Evolutionary conservation across 2,329 filamentous ascomycete genomes (phyloP).

Genomic region (Diplodia intermedia): DNA sequence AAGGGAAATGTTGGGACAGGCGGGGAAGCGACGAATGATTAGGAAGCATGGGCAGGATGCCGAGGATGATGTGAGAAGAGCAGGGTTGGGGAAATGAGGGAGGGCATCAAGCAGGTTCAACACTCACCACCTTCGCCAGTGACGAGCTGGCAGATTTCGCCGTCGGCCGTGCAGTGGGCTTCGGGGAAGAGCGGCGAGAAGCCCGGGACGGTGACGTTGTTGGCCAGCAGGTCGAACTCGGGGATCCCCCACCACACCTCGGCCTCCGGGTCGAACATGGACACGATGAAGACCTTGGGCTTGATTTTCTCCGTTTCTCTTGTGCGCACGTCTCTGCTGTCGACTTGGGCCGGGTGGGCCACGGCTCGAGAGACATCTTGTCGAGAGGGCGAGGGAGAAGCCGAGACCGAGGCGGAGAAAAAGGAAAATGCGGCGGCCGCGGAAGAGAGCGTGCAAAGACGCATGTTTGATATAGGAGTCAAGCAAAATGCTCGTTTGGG

Average conservation of each 20-base stretch:
- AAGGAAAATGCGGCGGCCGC: background rate
- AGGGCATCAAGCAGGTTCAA: background rate
- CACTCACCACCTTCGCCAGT: conserved; percentile 61
- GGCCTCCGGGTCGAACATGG: conserved; percentile 58
- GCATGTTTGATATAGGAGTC: background rate
- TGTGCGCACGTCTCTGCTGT: conserved; percentile 41
- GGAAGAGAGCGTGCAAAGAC: conserved; percentile 13
- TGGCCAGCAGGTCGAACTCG: conserved; percentile 63
- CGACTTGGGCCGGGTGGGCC: background rate
- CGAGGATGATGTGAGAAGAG: background rate
- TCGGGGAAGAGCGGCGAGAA: conserved; percentile 70
- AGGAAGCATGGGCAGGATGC: background rate
- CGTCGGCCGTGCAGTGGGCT: conserved; percentile 67
- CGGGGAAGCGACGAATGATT: background rate
- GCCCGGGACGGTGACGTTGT: conserved; percentile 66
- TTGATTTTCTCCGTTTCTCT: conserved; percentile 50
- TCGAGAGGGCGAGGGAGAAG: conserved; percentile 12
- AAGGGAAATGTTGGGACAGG: background rate
- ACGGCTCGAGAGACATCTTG: conserved; percentile 4
- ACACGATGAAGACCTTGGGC: conserved; percentile 69
- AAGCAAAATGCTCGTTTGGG: background rate
- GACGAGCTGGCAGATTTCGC: conserved; percentile 71
- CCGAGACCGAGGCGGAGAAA: conserved; percentile 19
- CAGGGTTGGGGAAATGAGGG: background rate
- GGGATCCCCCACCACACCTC: conserved; percentile 63